Base-by-base conservation (phyloP, 164 flowering plant genomes). In the Vitis cinerea region DNA sequence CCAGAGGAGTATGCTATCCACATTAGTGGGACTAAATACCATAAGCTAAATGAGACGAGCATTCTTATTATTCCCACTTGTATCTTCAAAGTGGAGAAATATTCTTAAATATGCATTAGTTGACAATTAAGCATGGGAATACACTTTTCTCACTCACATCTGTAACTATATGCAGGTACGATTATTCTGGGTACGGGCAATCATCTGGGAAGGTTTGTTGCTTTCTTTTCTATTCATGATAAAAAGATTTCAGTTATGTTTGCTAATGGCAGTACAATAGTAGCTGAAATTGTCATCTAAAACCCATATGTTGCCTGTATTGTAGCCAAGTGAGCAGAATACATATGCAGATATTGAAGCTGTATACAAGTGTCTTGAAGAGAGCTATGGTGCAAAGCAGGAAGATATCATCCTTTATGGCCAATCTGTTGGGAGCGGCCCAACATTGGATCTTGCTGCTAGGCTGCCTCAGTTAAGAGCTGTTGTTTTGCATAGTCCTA, bases 271-370 rank as follows among this genome's bases (percentile, higher is more conserved):
- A 37, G 0, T 37, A 37, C 4, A 37, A 37, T 37, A 37, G 44
- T 37, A 53, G 53, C 56, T 53, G 55, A 47, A 59, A 51, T 29
- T 59, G 44, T 50, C 50, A 51, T 64, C 67, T 73, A 59, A 54
- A 19, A 49, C 65, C 67, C 61, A 16, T 76, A 15, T 55, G 2
- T 72, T 70, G 72, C 60, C 9, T 76, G 64, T 65, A 63, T 65
- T 82, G 74, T 81, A 93, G 98, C 89, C 98, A 72, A 91, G 89
- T 70, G 98, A 93, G 83, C 93, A 93, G 58, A 84, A 91, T 74
- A 93, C 98, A 23, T 93, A 91, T 73, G 90, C 98, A 17, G 98
- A 93, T 83, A 89, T 93, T 74, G 98, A 93, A 77, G 97, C 98
- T 57, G 97, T 84, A 44, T 93, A 87, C 73, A 93, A 91, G 72